phyloP scores from a whole-genome alignment of 345 rosid species.

The Pugionium dolabratum region DNA sequence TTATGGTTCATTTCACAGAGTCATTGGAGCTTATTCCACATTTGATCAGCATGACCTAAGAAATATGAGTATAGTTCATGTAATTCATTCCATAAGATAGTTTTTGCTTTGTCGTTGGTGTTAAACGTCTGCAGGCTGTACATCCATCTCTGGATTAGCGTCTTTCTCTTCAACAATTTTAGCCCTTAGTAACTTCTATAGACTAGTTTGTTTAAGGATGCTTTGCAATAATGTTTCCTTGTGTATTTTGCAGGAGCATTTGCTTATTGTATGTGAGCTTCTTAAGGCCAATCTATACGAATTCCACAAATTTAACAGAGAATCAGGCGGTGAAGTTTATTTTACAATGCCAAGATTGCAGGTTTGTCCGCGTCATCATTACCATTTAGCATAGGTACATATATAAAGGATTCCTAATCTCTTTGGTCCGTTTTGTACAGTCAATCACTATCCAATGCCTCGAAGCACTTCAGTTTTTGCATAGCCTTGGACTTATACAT shows the following conservation, averaged over 20 bases:
- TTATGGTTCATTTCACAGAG: conserved; percentile 4
- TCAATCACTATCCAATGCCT: conserved; percentile 93
- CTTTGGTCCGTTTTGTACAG: conserved; percentile 54
- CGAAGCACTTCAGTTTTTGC: conserved; percentile 93
- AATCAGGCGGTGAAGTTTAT: conserved; percentile 99
- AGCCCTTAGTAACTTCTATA: background rate
- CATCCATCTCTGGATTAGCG: conserved; percentile 3
- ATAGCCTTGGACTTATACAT: conserved; percentile 95
- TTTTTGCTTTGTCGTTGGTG: background rate
- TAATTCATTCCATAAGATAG: background rate
- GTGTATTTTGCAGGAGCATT: conserved; percentile 77
- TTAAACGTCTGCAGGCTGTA: conserved; percentile 1
- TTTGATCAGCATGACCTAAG: conserved; percentile 1
- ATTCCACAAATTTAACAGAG: conserved; percentile 98
- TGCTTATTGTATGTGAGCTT: conserved; percentile 96
- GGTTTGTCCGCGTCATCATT: conserved; percentile 52
- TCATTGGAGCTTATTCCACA: conserved; percentile 10
- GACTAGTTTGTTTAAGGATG: background rate
- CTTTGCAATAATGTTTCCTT: conserved; percentile 17
- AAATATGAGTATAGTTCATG: conserved; percentile 3
- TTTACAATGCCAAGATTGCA: conserved; percentile 99
- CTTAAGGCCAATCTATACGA: conserved; percentile 98
- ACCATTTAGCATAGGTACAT: conserved; percentile 22
- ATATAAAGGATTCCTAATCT: conserved; percentile 26
- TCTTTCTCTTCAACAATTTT: background rate